These are phyloP conservation scores for Paspalum vaginatum DNA, from an alignment of 176 grass and related monocot species.

Conservation along the genomic window DNA sequence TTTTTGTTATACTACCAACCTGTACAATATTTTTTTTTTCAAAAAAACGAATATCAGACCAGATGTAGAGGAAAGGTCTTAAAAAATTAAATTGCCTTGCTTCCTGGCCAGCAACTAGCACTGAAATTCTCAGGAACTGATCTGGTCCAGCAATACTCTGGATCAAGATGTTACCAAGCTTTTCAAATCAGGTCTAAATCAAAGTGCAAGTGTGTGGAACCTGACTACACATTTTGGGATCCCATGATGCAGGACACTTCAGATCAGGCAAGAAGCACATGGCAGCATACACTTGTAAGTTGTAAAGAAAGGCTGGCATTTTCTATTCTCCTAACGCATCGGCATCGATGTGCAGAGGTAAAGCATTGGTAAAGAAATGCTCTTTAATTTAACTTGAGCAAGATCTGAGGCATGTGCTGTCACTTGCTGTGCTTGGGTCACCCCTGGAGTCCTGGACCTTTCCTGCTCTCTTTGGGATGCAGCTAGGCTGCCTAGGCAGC, in stretches of 20 bases:
- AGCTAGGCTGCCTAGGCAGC: too few species aligned
- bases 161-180: slow-evolving; percentile 19
- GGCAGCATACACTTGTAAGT: slow-evolving; percentile 24
- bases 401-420: slow-evolving; percentile 47
- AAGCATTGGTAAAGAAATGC: slow-evolving; percentile 33
- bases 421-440: slow-evolving; percentile 24
- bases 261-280: slow-evolving; percentile 22
- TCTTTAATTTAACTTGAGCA: slow-evolving; percentile 43
- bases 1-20: not conserved
- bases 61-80: not conserved
- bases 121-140: slow-evolving; percentile 2
- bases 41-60: not conserved
- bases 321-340: slow-evolving; percentile 31
- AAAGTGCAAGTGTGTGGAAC: not conserved
- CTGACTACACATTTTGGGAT: not conserved
- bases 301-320: slow-evolving; percentile 21
- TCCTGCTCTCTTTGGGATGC: slow-evolving; percentile 8
- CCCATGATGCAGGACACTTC: slow-evolving; percentile 17
- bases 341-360: slow-evolving; percentile 24
- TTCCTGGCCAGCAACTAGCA: slow-evolving; percentile 11
- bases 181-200: slow-evolving; percentile 1
- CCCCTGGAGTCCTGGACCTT: slow-evolving; percentile 30
- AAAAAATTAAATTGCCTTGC: not conserved
- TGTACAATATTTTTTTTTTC: not conserved
- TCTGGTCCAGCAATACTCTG: not conserved